Evolutionary conservation across 768 basidiomycete genomes (phyloP).

Genomic region (Mycena latifolia): DNA sequence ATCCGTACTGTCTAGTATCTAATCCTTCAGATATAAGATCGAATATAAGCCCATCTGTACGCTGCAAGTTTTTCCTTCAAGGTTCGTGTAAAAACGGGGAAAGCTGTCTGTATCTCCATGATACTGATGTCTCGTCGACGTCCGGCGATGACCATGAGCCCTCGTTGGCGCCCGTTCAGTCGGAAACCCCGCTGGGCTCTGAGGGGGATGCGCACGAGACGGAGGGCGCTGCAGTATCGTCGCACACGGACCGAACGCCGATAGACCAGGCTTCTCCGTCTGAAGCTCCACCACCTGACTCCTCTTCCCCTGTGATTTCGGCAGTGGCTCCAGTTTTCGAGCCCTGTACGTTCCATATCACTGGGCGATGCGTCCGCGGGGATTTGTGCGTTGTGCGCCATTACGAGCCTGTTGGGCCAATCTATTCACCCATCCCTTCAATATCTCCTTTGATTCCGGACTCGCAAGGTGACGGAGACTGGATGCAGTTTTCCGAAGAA

Average conservation of each 20-base stretch:
- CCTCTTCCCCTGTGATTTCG: background rate
- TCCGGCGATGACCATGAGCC: background rate
- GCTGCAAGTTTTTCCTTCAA: conserved; percentile 25
- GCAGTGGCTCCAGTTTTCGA: conserved; percentile 16
- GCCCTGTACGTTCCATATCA: conserved; percentile 20
- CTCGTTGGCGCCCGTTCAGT: background rate
- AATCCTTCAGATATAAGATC: background rate
- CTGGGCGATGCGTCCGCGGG: conserved; percentile 26
- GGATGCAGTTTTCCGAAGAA: conserved; percentile 25
- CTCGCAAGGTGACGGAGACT: conserved; percentile 6
- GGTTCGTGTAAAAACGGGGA: conserved; percentile 29
- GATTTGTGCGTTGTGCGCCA: conserved; percentile 26
- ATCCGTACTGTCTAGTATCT: conserved; percentile 2
- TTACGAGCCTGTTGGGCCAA: background rate
- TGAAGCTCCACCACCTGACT: background rate
- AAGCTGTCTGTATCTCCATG: conserved; percentile 17
- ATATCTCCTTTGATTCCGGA: conserved; percentile 18
- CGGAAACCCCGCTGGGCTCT: background rate
- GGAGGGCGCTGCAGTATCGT: background rate
- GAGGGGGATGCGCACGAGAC: background rate
- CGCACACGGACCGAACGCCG: background rate
- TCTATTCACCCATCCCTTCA: conserved; percentile 27
- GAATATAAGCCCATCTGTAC: background rate
- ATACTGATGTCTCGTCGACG: conserved; percentile 1
- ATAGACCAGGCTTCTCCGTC: background rate